Percentiles rank a stretch among this genome's conserved stretches.
phyloP scores from a whole-genome alignment of 345 rosid species.

The Erucastrum elatum region DNA sequence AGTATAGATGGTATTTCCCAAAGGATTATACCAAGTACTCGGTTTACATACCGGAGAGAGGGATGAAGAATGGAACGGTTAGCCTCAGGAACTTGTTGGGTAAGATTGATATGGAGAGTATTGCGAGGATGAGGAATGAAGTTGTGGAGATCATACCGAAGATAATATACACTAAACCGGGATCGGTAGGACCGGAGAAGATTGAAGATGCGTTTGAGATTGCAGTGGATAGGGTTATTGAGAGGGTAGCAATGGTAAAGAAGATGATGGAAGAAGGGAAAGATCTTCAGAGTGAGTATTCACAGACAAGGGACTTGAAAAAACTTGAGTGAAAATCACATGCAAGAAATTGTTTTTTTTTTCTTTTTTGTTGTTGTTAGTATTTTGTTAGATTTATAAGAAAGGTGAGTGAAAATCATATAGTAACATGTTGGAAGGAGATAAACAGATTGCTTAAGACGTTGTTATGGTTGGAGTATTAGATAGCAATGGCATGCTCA shows the following conservation, averaged over 20 bases:
- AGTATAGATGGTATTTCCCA: constrained; percentile 63
- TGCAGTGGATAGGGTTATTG: constrained; percentile 44
- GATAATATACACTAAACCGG: constrained; percentile 49
- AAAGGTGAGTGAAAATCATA: neutral
- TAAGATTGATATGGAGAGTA: constrained; percentile 17
- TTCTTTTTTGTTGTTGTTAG: neutral
- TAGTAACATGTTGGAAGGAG: neutral
- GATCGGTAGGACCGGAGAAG: constrained; percentile 26
- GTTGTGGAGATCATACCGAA: constrained; percentile 52
- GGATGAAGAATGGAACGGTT: constrained; percentile 30
- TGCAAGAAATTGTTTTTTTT: neutral
- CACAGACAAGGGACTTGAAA: constrained; percentile 31
- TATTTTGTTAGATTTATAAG: neutral
- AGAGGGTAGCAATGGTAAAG: constrained; percentile 44
- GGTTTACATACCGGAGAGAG: constrained; percentile 42
- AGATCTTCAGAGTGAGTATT: constrained; percentile 30
- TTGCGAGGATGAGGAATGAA: constrained; percentile 49
- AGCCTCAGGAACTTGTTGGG: constrained; percentile 30
- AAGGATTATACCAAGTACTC: constrained; percentile 47
- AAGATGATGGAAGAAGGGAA: constrained; percentile 24
- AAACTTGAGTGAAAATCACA: neutral
- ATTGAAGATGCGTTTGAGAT: constrained; percentile 53
- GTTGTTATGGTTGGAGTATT: neutral
- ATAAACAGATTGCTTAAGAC: neutral
- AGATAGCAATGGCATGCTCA: neutral